Base-by-base conservation (phyloP, 768 basidiomycete species). In the Aureoboletus auriporus region DNA sequence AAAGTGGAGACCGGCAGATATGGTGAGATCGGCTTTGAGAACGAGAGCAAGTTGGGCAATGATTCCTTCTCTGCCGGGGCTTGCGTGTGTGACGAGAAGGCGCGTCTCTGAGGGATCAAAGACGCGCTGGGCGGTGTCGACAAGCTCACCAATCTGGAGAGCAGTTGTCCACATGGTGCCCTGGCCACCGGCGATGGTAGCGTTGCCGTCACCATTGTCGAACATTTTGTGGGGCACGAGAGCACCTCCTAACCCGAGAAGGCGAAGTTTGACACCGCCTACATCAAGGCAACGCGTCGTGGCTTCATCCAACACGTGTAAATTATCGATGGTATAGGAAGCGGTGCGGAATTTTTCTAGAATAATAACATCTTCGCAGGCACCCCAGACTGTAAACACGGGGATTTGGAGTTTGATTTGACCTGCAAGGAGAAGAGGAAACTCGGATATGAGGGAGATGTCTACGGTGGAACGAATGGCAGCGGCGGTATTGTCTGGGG, bases 111-210 rank as follows among this genome's bases (percentile, higher is more conserved):
- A 79, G 26, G 81, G 81, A 66, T 99, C 96, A 63, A 82, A 93
- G 43, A 94, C 92, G 53, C 93, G 82, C 64, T 95, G 91, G 0
- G 96, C 92, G 3, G 94, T 98, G 68, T 98, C 96, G 40, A 98
- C 88, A 43, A 99, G 86, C 67, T 99, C 95, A 50, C 96, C 96
- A 35, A 99, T 89, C 67, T 99, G 96, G 23, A 99, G 79, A 5
- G 92, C 89, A 0, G 95, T 98, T 0, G 92, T 90, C 96, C 96
- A 99, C 86, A 98, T 95, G 16, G 94, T 98, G 28, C 96, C 96
- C 61, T 92, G 88, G 2, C 93, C 96, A 31, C 96, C 96, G 0
- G 96, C 95, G 54, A 99, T 96, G n/a, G 95, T 97, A 10, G 92
- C 94, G 39, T 74, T 83, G 4, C 94, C 95, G 41, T 95, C 91